A percentile compares a stretch with the other conserved stretches of the same genome.
Evolutionary conservation across 805 yeast genomes (phyloP).

Genomic region (Candida nanaspora): DNA sequence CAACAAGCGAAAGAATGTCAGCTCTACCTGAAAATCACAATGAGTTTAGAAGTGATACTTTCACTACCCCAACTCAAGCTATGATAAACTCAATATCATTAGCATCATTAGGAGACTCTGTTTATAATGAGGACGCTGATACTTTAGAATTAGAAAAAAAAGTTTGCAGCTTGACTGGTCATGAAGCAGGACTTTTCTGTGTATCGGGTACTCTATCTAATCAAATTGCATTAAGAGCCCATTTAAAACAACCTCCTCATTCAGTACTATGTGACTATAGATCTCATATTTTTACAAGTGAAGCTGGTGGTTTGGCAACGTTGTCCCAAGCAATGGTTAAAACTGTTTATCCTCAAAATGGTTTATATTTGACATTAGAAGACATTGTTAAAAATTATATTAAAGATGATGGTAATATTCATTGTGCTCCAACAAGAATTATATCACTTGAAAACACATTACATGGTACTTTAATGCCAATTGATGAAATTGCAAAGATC

Average conservation of each 20-base stretch:
- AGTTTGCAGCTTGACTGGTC: slow-evolving; percentile 67
- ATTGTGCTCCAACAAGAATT: slow-evolving; percentile 80
- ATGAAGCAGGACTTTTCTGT: slow-evolving; percentile 75
- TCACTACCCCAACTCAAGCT: slow-evolving; percentile 75
- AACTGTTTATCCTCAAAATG: slow-evolving; percentile 75
- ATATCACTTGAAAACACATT: slow-evolving; percentile 84
- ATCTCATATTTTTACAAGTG: slow-evolving; percentile 75
- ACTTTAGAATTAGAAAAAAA: slow-evolving; percentile 57
- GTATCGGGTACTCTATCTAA: slow-evolving; percentile 88
- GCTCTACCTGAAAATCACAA: slow-evolving; percentile 22
- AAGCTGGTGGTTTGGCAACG: slow-evolving; percentile 88
- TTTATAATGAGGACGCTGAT: slow-evolving; percentile 76
- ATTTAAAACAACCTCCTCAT: slow-evolving; percentile 75
- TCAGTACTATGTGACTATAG: slow-evolving; percentile 82
- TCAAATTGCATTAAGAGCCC: slow-evolving; percentile 76
- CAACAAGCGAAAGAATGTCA: no score
- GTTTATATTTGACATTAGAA: slow-evolving; percentile 68
- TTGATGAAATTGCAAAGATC: slow-evolving; percentile 69
- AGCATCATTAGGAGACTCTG: slow-evolving; percentile 77
- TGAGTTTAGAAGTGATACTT: slow-evolving; percentile 74
- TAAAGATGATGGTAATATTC: slow-evolving; percentile 77
- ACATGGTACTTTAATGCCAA: slow-evolving; percentile 75
- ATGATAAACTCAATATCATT: slow-evolving; percentile 57
- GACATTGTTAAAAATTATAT: slow-evolving; percentile 59
- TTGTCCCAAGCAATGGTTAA: slow-evolving; percentile 88